Percentiles rank a stretch among this genome's conserved stretches.
These are phyloP conservation scores for Epichloe scottii DNA, from an alignment of 2,329 filamentous ascomycete genomes.

Conservation along the genomic window DNA sequence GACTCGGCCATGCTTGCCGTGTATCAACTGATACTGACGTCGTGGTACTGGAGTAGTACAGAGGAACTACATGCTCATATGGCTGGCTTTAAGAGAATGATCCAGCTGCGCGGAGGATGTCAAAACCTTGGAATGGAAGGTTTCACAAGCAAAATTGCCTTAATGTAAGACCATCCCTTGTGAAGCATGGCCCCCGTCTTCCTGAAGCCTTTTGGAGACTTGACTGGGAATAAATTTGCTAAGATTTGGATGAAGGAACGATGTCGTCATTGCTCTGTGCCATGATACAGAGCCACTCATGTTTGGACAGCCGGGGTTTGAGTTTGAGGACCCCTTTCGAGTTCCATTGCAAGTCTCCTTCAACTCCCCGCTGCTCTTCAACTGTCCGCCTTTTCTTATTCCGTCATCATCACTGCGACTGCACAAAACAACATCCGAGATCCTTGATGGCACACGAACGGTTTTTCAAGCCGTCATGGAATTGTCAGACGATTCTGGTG, in stretches of 20 bases:
- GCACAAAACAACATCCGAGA: slow-evolving; percentile 32
- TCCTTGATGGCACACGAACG: slow-evolving; percentile 39
- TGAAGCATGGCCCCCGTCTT: neutral
- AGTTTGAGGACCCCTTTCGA: slow-evolving; percentile 25
- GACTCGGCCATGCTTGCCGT: slow-evolving; percentile 36
- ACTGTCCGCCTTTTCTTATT: slow-evolving; percentile 28
- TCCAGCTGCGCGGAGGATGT: slow-evolving; percentile 33
- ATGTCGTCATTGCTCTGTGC: slow-evolving; percentile 34
- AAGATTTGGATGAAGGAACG: slow-evolving; percentile 23
- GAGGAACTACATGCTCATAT: slow-evolving; percentile 33
- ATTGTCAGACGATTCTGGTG: slow-evolving; percentile 22
- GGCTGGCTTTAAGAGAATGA: slow-evolving; percentile 34
- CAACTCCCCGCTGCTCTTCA: slow-evolving; percentile 34
- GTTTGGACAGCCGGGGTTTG: slow-evolving; percentile 27
- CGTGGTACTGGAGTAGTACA: slow-evolving; percentile 41
- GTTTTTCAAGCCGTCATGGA: slow-evolving; percentile 30
- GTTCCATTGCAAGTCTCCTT: slow-evolving; percentile 30
- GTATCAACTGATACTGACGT: slow-evolving; percentile 35
- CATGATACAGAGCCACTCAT: slow-evolving; percentile 32
- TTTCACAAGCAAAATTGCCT: slow-evolving; percentile 33
- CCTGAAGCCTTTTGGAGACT: neutral
- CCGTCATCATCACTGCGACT: slow-evolving; percentile 29
- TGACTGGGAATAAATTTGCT: slow-evolving; percentile 5
- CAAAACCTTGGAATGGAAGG: slow-evolving; percentile 32
- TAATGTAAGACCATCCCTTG: slow-evolving; percentile 27